Base-by-base conservation (phyloP, 2,329 filamentous ascomycete species). In the Claviceps capensis region DNA sequence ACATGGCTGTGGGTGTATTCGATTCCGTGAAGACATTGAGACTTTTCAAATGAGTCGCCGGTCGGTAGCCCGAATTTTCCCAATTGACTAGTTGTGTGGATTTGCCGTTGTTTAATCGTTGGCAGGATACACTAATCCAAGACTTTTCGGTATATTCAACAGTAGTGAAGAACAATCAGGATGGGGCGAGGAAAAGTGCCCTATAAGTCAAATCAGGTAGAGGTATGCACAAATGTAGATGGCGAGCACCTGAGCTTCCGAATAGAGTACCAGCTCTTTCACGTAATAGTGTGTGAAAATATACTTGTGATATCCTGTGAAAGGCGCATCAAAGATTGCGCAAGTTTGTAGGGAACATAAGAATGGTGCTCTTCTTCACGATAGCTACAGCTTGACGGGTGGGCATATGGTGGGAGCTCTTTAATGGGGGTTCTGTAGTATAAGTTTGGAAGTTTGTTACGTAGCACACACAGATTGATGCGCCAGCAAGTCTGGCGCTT, bases 21-120 rank as follows among this genome's bases (percentile, higher is more conserved):
- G 47, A 30, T 52, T 46, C 42, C 34, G 34, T 23, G 46, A 45
- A 36, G 22, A 30, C 46, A 52, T 52, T 19, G n/a, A 30, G 23
- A 23, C n/a, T n/a, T 4, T 36, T 11, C 23, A n/a, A 19, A 19
- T 13, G 40, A 22, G 40, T 22, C 19, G 19, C 19, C 19, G 19
- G 19, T 14, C 14, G 44, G 17, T 26, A 8, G 14, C 44, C 16
- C 26, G 19, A 46, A 17, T 3, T 7, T 34, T 3, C 36, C 16
- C 14, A 47, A 13, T 14, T 30, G 26, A 8, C 26, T 9, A 30
- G 26, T 9, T 30, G 8, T 30, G 26, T 30, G 2, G 26, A 30
- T 8, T 30, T 30, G 8, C 26, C 26, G 26, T 30, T 30, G 8
- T 30, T 30, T 9, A 30, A 30, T 30, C 26, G 26, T 30, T 30